phyloP scores from a whole-genome alignment of 1,139 yeast species.

The Candida sp. region DNA sequence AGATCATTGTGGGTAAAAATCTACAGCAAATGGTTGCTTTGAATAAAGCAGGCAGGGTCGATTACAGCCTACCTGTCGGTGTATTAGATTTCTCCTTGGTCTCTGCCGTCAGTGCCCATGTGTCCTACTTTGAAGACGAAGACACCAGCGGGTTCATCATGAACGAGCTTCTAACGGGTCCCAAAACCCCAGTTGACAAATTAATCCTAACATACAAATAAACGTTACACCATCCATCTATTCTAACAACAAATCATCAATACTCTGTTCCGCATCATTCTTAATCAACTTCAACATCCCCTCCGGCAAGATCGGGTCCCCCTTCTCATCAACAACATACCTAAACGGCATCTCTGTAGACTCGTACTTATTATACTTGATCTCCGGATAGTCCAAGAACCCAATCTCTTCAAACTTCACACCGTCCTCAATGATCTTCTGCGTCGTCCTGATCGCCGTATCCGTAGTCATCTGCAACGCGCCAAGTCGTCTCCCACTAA shows the following conservation, averaged over 20 bases:
- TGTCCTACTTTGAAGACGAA: constrained; percentile 85
- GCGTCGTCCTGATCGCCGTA: constrained; percentile 93
- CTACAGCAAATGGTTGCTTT: constrained; percentile 41
- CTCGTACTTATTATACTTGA: constrained; percentile 84
- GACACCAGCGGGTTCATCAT: constrained; percentile 84
- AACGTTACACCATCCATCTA: constrained; percentile 7
- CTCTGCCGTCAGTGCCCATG: constrained; percentile 85
- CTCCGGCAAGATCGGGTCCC: constrained; percentile 82
- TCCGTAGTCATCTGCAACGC: constrained; percentile 96
- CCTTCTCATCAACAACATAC: constrained; percentile 67
- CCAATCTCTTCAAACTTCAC: constrained; percentile 69
- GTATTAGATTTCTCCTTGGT: constrained; percentile 79
- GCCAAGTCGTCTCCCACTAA: constrained; percentile 86
- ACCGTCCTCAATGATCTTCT: constrained; percentile 65
- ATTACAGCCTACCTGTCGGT: constrained; percentile 81
- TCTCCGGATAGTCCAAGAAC: constrained; percentile 93
- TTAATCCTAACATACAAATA: constrained; percentile 23
- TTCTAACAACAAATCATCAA: constrained; percentile 59
- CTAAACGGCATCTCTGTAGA: constrained; percentile 99
- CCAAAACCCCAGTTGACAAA: constrained; percentile 21
- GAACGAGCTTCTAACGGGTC: constrained; percentile 46
- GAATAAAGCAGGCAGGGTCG: constrained; percentile 79
- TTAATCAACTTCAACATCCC: constrained; percentile 92
- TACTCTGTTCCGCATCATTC: constrained; percentile 78
- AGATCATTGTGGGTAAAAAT: constrained; percentile 20